These are phyloP conservation scores for Spergularia marina DNA, from an alignment of 148 eudicot species.

Conservation along the genomic window DNA sequence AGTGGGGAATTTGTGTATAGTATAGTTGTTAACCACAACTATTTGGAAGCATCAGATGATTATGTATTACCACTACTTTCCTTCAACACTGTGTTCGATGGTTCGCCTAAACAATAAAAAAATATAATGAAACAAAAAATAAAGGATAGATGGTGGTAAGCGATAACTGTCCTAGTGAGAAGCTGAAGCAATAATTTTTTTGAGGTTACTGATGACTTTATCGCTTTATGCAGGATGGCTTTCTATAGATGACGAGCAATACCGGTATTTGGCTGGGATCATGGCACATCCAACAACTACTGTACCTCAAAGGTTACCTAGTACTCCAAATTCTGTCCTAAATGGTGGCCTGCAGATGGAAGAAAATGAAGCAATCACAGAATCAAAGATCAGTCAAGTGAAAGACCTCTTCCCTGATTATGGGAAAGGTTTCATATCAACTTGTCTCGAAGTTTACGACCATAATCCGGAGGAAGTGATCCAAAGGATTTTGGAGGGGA, in stretches of 20 bases:
- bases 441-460: slow-evolving; percentile 89
- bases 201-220: slow-evolving; percentile 3
- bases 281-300: slow-evolving; percentile 40
- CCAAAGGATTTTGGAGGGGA: slow-evolving; percentile 85
- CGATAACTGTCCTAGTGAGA: background rate
- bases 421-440: slow-evolving; percentile 80
- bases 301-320: slow-evolving; percentile 20
- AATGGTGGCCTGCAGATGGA: slow-evolving; percentile 39
- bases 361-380: slow-evolving; percentile 66
- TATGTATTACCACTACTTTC: background rate
- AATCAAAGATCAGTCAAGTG: slow-evolving; percentile 90
- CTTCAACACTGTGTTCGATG: too few species aligned
- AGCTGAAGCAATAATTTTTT: background rate
- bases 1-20: background rate
- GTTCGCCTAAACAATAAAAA: too few species aligned
- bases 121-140: too few species aligned
- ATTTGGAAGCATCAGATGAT: background rate
- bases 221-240: slow-evolving; percentile 70
- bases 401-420: slow-evolving; percentile 89
- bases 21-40: background rate
- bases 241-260: slow-evolving; percentile 65
- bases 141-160: background rate
- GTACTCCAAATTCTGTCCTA: slow-evolving; percentile 30
- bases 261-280: slow-evolving; percentile 52
- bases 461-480: slow-evolving; percentile 88